These are phyloP conservation scores for Aspergillus arachidicola DNA, from an alignment of 2,329 filamentous ascomycete genomes.

Conservation along the genomic window DNA sequence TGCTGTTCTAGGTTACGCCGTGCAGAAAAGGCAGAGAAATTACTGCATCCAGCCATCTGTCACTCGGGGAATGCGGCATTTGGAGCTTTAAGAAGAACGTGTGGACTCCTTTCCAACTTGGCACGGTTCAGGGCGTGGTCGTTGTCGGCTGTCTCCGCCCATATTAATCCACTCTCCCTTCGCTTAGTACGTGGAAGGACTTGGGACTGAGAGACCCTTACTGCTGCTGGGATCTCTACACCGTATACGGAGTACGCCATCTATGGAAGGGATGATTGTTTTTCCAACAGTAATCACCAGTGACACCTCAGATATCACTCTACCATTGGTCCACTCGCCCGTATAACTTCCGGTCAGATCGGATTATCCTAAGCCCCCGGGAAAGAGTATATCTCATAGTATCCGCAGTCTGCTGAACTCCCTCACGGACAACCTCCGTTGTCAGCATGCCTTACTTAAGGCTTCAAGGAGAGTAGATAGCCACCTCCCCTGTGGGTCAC, in stretches of 20 bases:
- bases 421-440: constrained; percentile 11
- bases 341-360: not conserved
- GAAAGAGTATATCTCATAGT: not conserved
- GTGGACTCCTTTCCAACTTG: not conserved
- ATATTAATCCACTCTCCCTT: not conserved
- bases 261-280: not conserved
- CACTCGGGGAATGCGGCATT: not conserved
- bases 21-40: not conserved
- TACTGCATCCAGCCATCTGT: not conserved
- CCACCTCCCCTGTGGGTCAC: constrained; percentile 9
- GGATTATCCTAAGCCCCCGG: not conserved
- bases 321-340: not conserved
- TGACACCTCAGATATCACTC: not conserved
- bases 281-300: not conserved
- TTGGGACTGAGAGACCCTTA: not conserved
- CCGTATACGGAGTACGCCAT: not conserved
- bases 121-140: not conserved
- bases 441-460: constrained; percentile 1
- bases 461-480: constrained; percentile 8
- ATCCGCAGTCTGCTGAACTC: not conserved
- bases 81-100: not conserved
- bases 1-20: not conserved
- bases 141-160: not conserved
- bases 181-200: not conserved
- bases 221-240: not conserved